Percentiles rank a stretch among this genome's conserved stretches.
phyloP scores from a whole-genome alignment of 2,329 filamentous ascomycete species.

The Fusarium multiceps region DNA sequence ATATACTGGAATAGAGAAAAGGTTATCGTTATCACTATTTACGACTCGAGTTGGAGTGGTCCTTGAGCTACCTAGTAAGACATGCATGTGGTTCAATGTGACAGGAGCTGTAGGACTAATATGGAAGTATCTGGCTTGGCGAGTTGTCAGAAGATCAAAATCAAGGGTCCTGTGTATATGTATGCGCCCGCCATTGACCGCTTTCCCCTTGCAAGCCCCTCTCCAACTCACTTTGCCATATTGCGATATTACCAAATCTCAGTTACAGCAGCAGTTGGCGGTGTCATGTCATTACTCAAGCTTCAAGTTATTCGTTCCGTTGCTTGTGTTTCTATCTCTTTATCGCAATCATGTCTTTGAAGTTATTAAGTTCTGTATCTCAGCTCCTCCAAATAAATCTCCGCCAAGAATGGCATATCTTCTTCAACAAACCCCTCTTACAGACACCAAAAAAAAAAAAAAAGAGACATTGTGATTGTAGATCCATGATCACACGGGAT shows the following conservation, averaged over 20 bases:
- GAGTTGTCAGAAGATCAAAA: not conserved
- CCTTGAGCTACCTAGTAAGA: not conserved
- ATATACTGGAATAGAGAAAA: not conserved
- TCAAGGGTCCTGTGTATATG: not conserved
- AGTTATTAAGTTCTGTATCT: not conserved
- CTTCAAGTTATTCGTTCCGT: not conserved
- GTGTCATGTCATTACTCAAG: not conserved
- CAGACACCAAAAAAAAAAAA: not conserved
- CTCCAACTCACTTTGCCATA: not conserved
- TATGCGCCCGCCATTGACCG: not conserved
- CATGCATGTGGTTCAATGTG: not conserved
- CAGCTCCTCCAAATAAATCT: fast-evolving
- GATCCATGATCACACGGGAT: not conserved
- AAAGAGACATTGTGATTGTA: not conserved
- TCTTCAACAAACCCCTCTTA: not conserved
- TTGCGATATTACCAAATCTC: not conserved
- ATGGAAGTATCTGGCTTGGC: not conserved
- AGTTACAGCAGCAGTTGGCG: fast-evolving
- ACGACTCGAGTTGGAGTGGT: not conserved
- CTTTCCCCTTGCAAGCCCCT: not conserved
- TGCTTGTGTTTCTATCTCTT: no score
- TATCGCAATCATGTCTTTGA: not conserved
- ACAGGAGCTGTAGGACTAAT: not conserved
- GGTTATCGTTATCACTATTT: fast-evolving
- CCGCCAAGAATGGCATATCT: not conserved